Evolutionary conservation across 768 basidiomycete genomes (phyloP).

Genomic region (Mycena alexandri): DNA sequence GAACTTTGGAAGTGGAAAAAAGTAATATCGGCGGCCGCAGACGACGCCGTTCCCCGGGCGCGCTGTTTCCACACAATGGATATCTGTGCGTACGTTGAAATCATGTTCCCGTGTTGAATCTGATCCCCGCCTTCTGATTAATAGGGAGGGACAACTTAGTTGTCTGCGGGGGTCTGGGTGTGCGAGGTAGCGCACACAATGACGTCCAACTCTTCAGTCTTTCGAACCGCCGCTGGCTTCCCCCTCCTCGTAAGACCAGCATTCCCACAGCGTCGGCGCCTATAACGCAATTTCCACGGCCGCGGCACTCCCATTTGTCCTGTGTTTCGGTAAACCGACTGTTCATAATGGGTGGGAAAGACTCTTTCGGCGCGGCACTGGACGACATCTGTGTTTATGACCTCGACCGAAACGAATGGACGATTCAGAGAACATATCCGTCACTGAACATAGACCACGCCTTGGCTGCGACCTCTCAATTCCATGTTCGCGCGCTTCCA

Average conservation of each 20-base stretch:
- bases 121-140: background rate
- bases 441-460: conserved; percentile 6
- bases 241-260: background rate
- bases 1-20: conserved; percentile 37
- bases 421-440: conserved; percentile 19
- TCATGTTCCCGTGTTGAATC: background rate
- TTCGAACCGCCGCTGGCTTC: conserved; percentile 27
- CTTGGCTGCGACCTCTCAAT: conserved; percentile 19
- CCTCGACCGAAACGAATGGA: conserved; percentile 25
- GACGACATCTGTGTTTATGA: conserved; percentile 35
- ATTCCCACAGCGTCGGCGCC: background rate
- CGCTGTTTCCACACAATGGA: conserved; percentile 40
- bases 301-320: conserved; percentile 28
- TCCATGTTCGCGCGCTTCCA: conserved; percentile 21
- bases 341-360: conserved; percentile 33
- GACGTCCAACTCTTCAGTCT: conserved; percentile 33
- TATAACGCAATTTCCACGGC: conserved; percentile 12
- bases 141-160: conserved; percentile 39
- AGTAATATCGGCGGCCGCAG: conserved; percentile 3
- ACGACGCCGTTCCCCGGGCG: conserved; percentile 16
- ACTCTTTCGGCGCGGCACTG: conserved; percentile 11
- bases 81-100: conserved; percentile 27
- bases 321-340: conserved; percentile 26
- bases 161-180: conserved; percentile 36
- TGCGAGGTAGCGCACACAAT: conserved; percentile 7